Conservation (phyloP, 2,329 filamentous ascomycete genomes). For the Aspergillus hortae region DNA sequence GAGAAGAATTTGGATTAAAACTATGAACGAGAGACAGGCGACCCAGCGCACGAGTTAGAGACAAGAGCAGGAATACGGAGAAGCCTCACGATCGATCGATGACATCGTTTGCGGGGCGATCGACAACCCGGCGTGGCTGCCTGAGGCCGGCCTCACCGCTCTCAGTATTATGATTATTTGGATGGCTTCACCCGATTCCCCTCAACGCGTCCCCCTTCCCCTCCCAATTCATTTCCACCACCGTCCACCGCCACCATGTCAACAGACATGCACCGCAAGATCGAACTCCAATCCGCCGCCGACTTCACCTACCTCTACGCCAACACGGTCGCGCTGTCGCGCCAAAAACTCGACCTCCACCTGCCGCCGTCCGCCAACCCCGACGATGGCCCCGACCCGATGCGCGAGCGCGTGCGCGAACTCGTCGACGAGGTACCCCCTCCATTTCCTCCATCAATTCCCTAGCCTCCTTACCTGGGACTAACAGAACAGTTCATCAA, state of each 20-base stretch:
- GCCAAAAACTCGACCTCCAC: constrained; percentile 47
- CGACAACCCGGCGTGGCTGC: not conserved
- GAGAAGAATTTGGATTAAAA: not conserved
- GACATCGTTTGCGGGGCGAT: constrained; percentile 19
- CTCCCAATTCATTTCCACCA: not conserved
- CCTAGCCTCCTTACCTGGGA: too few species aligned
- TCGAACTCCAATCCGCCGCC: constrained; percentile 49
- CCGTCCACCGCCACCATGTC: not conserved
- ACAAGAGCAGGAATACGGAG: not conserved
- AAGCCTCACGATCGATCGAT: constrained; percentile 11
- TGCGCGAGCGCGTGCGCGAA: constrained; percentile 42
- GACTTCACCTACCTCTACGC: constrained; percentile 48
- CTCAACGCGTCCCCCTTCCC: not conserved
- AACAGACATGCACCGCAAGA: constrained; percentile 39
- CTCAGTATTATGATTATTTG: not conserved
- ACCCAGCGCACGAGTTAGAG: not conserved
- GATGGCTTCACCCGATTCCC: too few species aligned
- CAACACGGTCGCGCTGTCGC: constrained; percentile 44
- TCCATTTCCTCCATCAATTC: too few species aligned
- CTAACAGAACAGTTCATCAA: constrained; percentile 38
- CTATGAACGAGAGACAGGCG: not conserved
- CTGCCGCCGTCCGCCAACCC: constrained; percentile 44
- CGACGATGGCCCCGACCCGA: constrained; percentile 36
- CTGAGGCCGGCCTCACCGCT: not conserved
- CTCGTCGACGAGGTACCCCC: constrained; percentile 37